Conservation (phyloP, 768 basidiomycete species). For the Hericium erinaceus region DNA sequence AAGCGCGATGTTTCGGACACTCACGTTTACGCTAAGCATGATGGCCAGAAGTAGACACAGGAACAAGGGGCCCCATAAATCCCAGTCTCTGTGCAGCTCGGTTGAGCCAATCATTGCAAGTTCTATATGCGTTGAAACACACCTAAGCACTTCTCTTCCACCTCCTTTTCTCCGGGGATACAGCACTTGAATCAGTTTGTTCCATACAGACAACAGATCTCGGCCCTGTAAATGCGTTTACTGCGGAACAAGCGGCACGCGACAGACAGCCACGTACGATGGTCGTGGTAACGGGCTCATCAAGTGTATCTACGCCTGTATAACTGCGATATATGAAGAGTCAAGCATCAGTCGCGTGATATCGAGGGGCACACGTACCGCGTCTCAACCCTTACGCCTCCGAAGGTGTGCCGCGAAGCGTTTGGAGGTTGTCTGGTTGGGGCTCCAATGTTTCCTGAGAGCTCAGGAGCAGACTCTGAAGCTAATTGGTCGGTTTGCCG, state of each 20-base stretch:
- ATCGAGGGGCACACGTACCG: constrained; percentile 39
- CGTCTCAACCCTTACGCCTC: constrained; percentile 85
- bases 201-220: constrained; percentile 84
- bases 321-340: constrained; percentile 35
- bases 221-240: constrained; percentile 48
- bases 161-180: constrained; percentile 67
- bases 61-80: constrained; percentile 92
- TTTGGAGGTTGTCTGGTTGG: constrained; percentile 24
- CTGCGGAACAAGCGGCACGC: neutral
- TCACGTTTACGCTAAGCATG: constrained; percentile 78
- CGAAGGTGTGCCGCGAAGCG: constrained; percentile 55
- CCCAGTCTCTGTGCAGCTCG: constrained; percentile 69
- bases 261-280: constrained; percentile 50
- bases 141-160: constrained; percentile 78
- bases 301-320: constrained; percentile 80
- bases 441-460: constrained; percentile 71
- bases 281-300: constrained; percentile 83
- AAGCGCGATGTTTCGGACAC: constrained; percentile 13
- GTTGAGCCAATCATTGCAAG: neutral
- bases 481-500: constrained; percentile 49
- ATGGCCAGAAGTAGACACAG: constrained; percentile 73
- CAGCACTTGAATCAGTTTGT: constrained; percentile 88
- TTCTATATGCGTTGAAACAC: constrained; percentile 12
- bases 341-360: neutral
- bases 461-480: constrained; percentile 29